Evolutionary conservation across 2,329 filamentous ascomycete genomes (phyloP).

Genomic region (Stenocarpella maydis): DNA sequence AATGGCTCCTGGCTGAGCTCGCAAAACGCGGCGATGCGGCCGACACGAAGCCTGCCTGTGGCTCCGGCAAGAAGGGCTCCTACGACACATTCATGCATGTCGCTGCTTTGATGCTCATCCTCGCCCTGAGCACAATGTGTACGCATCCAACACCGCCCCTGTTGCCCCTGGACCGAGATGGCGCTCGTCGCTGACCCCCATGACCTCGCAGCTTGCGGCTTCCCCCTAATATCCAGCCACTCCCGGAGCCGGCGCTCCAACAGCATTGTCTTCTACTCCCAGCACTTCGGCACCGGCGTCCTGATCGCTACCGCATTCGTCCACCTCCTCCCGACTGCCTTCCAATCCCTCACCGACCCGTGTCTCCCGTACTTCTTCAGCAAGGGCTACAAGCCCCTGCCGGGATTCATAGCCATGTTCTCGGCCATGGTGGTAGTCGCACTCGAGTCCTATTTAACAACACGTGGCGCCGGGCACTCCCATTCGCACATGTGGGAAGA

Average conservation of each 20-base stretch:
- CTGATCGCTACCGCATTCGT: slow-evolving; percentile 89
- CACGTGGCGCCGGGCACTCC: slow-evolving; percentile 68
- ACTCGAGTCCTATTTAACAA: slow-evolving; percentile 89
- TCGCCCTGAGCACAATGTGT: slow-evolving; percentile 67
- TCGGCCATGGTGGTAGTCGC: slow-evolving; percentile 83
- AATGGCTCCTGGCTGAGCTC: slow-evolving; percentile 61
- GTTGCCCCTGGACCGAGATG: too few species aligned
- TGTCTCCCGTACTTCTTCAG: slow-evolving; percentile 83
- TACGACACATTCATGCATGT: slow-evolving; percentile 76
- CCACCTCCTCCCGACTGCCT: slow-evolving; percentile 75
- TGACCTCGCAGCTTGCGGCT: slow-evolving; percentile 63
- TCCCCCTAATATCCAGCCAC: slow-evolving; percentile 70
- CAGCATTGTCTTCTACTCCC: slow-evolving; percentile 70
- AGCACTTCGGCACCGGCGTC: slow-evolving; percentile 84
- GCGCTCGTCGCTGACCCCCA: slow-evolving; percentile 16
- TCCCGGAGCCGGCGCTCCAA: slow-evolving; percentile 65
- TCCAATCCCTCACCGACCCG: slow-evolving; percentile 71
- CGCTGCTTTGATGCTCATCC: slow-evolving; percentile 72
- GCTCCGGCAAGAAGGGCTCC: slow-evolving; percentile 58
- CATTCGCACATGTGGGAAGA: slow-evolving; percentile 66
- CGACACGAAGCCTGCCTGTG: slow-evolving; percentile 58
- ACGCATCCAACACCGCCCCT: slow-evolving; percentile 38
- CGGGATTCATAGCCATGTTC: slow-evolving; percentile 83
- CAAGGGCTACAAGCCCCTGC: slow-evolving; percentile 78
- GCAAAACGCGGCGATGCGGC: slow-evolving; percentile 53